phyloP scores from a whole-genome alignment of 495 filamentous ascomycete species.

The Chaetomium fimeti region DNA sequence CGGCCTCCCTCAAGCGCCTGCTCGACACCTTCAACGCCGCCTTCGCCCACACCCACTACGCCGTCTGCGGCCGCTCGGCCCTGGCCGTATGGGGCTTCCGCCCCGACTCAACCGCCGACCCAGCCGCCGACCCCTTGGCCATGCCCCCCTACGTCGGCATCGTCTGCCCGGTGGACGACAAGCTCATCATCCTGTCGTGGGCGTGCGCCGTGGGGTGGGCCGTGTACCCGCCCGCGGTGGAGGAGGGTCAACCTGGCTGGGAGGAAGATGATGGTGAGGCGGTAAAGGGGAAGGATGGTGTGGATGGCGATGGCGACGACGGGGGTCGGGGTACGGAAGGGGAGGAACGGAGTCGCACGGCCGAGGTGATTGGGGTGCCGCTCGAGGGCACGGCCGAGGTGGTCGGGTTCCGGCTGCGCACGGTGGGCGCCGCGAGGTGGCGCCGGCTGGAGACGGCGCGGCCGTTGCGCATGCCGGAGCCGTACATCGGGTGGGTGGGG shows the following conservation, averaged over 20 bases:
- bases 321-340: neutral
- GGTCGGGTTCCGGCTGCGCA: neutral
- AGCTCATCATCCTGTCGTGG: conserved; percentile 36
- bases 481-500: conserved; percentile 10
- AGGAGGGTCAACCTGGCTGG: too few species aligned
- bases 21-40: conserved; percentile 36
- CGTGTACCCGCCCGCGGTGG: neutral
- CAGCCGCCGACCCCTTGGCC: too few species aligned
- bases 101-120: neutral
- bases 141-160: conserved; percentile 31
- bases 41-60: conserved; percentile 41
- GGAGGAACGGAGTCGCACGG: too few species aligned
- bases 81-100: conserved; percentile 36
- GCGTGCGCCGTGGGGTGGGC: conserved; percentile 23
- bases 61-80: conserved; percentile 40
- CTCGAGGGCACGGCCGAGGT: neutral
- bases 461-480: neutral
- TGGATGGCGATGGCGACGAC: too few species aligned
- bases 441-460: neutral
- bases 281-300: too few species aligned
- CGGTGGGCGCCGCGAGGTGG: neutral
- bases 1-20: conserved; percentile 22
- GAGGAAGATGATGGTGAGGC: too few species aligned
- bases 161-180: conserved; percentile 33
- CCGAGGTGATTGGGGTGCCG: neutral